These are phyloP conservation scores for Zoysia matrella DNA, from an alignment of 202 grass and related monocot species.

Conservation along the genomic window DNA sequence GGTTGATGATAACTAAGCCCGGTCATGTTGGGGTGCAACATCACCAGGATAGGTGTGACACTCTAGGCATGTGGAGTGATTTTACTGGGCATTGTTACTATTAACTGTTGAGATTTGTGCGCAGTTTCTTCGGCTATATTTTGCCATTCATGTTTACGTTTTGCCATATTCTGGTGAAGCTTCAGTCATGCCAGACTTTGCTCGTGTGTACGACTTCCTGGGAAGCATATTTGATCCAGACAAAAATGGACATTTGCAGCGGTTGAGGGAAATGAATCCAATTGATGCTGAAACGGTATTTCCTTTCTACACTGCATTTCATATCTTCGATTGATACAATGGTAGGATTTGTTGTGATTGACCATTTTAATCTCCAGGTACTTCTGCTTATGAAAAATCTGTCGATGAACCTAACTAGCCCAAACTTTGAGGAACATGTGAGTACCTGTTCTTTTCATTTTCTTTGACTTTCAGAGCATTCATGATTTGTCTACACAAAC, in stretches of 20 bases:
- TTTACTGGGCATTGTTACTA: conserved; percentile 10
- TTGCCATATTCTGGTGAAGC: conserved; percentile 37
- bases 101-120: not conserved
- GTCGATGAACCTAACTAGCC: conserved; percentile 78
- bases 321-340: not conserved
- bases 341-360: conserved; percentile 12
- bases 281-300: conserved; percentile 83
- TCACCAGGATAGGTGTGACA: not conserved
- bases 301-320: not conserved
- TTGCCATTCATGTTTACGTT: conserved; percentile 24
- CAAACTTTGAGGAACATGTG: conserved; percentile 90
- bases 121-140: conserved; percentile 22
- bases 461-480: conserved; percentile 8
- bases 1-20: conserved; percentile 7
- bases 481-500: not conserved
- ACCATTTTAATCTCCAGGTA: conserved; percentile 56
- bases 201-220: conserved; percentile 83
- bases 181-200: conserved; percentile 83
- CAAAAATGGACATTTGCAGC: conserved; percentile 70
- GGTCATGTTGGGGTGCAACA: conserved; percentile 2
- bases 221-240: conserved; percentile 89
- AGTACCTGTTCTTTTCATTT: conserved; percentile 34
- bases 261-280: conserved; percentile 29
- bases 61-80: conserved; percentile 9
- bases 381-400: conserved; percentile 88